Evolutionary conservation across 495 filamentous ascomycete genomes (phyloP), one percentile per base, ranked within the genome.

Genomic region (Talaromyces borbonicus): DNA sequence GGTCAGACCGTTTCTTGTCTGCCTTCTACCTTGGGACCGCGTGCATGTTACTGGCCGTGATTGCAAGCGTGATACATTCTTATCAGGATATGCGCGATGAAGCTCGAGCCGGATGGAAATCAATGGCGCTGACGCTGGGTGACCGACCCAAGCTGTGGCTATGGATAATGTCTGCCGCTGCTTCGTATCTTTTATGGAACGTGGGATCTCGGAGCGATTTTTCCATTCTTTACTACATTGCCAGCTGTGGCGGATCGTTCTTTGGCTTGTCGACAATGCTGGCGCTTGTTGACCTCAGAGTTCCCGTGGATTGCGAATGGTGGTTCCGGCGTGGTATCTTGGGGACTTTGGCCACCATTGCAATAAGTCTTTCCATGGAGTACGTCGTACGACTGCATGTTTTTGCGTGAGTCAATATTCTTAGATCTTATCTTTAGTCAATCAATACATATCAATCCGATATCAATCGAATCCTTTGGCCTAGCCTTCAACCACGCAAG

Each of bases 71-170:
- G 12, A n/a, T 46, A 15, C 15, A 46, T 14, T 20, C 43, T 12
- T 46, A 33, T 36, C 43, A 24, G 8, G 27, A 46, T 25, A 8
- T 36, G 19, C 43, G 43, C 2, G 43, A 46, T 19, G 43, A 46
- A 16, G 43, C 43, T 1, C 24, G 26, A 46, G 43, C 29, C 7
- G 43, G 43, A 9, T 3, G 9, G 2, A 46, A 46, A 11, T 23
- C 43, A 0, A 20, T 46, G 30, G 11, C 43, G 14, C 11, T 35
- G 8, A 11, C 36, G 1, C 16, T 46, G 18, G 29, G 16, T 5
- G 8, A 46, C 25, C 15, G 16, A n/a, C 27, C 43, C 14, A 35
- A 35, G 14, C n/a, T 7, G 22, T 46, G 27, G 20, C n/a, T 46
- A 23, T 46, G 2, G 11, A 8, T 7, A 5, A 31, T 46, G 15